Evolutionary conservation across 495 filamentous ascomycete species (phyloP).

Genomic region (Bacidia gigantensis): DNA sequence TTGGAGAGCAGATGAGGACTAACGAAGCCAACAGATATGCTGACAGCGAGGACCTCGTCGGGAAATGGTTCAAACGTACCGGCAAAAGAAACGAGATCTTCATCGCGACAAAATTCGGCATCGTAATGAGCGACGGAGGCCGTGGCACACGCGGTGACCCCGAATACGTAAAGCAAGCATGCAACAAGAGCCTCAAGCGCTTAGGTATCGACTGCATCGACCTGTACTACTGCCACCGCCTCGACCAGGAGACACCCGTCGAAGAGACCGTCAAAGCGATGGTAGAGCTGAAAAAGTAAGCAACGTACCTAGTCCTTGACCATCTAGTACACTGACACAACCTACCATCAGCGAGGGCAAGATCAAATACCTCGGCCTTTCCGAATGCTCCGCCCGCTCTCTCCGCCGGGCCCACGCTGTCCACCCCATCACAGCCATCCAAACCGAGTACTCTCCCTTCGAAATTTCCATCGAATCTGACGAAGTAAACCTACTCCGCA

Average conservation of each 20-base stretch:
- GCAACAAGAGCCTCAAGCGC: conserved; percentile 28
- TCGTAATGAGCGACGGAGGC: conserved; percentile 17
- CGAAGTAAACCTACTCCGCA: conserved; percentile 33
- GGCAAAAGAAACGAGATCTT: conserved; percentile 42
- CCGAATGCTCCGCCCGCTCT: conserved; percentile 42
- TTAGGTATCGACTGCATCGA: conserved; percentile 29
- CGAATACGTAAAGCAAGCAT: conserved; percentile 32
- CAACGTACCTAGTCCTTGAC: not conserved
- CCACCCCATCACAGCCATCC: conserved; percentile 40
- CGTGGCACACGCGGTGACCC: conserved; percentile 25
- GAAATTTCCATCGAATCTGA: conserved; percentile 39
- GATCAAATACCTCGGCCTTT: conserved; percentile 38
- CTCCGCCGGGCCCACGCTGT: conserved; percentile 44
- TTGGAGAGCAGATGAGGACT: not conserved
- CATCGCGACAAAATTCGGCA: conserved; percentile 41
- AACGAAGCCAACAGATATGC: conserved; percentile 10
- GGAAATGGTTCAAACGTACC: conserved; percentile 35
- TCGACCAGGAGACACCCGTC: conserved; percentile 31
- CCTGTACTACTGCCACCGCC: conserved; percentile 26
- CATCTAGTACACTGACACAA: too few relatives aligned
- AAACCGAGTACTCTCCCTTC: conserved; percentile 40
- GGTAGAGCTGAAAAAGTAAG: conserved; percentile 31
- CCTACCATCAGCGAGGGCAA: conserved; percentile 30
- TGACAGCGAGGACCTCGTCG: conserved; percentile 25
- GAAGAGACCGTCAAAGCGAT: conserved; percentile 35